phyloP scores from a whole-genome alignment of 2,329 filamentous ascomycete species.

The Colletotrichum cuscutae region DNA sequence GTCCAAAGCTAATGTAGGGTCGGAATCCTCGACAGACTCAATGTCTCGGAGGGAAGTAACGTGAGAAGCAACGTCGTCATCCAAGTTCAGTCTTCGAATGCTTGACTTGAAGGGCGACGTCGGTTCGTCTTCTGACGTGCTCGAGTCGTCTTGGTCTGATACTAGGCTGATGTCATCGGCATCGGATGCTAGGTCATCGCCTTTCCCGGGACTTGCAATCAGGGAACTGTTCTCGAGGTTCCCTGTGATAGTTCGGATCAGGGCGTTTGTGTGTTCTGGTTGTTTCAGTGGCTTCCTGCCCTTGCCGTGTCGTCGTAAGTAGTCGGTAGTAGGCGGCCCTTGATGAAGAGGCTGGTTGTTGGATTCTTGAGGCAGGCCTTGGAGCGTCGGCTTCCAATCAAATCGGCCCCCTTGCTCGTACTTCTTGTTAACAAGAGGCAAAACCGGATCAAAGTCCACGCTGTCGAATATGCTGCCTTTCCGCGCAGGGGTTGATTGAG shows the following conservation, averaged over 20 bases:
- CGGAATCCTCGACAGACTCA: slow-evolving; percentile 57
- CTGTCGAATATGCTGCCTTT: slow-evolving; percentile 64
- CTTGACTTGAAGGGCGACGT: slow-evolving; percentile 61
- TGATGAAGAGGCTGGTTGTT: slow-evolving; percentile 44
- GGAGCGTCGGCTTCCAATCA: slow-evolving; percentile 52
- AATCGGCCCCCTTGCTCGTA: slow-evolving; percentile 68
- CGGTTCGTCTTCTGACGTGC: slow-evolving; percentile 60
- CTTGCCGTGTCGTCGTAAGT: slow-evolving; percentile 59
- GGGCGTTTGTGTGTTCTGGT: slow-evolving; percentile 39
- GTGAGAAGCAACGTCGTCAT: slow-evolving; percentile 65
- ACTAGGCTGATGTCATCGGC: slow-evolving; percentile 61
- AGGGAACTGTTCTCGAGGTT: slow-evolving; percentile 47
- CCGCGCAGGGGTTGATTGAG: slow-evolving; percentile 40
- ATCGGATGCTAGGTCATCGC: slow-evolving; percentile 54
- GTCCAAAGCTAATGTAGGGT: slow-evolving; percentile 60
- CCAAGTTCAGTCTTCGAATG: slow-evolving; percentile 51
- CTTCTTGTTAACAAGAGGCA: slow-evolving; percentile 67
- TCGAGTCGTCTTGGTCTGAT: slow-evolving; percentile 67
- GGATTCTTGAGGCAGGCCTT: slow-evolving; percentile 40
- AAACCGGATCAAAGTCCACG: slow-evolving; percentile 62
- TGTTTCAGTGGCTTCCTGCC: slow-evolving; percentile 47
- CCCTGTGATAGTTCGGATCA: slow-evolving; percentile 50
- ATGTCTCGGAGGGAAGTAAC: slow-evolving; percentile 62
- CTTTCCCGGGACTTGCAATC: slow-evolving; percentile 50
- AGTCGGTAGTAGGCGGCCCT: slow-evolving; percentile 57